Evolutionary conservation across 257 asterid species (phyloP), one percentile per base, ranked within the genome.

Genomic region (Ligustrum vulgare): DNA sequence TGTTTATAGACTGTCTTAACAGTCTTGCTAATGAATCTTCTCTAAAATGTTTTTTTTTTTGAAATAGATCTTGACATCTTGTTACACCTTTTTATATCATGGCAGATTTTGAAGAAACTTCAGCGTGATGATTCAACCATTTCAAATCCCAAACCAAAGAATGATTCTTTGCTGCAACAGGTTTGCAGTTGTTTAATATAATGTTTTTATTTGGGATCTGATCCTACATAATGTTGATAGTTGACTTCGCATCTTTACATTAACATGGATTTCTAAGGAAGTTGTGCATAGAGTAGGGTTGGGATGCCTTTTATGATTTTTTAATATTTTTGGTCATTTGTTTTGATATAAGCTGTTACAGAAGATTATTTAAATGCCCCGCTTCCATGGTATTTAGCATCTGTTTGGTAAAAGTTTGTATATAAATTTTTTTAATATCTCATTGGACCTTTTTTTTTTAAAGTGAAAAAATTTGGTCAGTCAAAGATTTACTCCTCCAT

Each of bases 121-220:
- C 86, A 64, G 72, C 84, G 79, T 78, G 93, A 87, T 74, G 91
- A 87, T 76, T 84, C 96, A 43, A 41, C 89, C 23, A 31, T 79
- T 72, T 78, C 94, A 69, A 85, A 79, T 73, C 74, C 94, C 78
- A 91, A 86, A 81, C 94, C 92, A 16, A 77, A 45, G 64, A 83
- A 85, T 81, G 97, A 93, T 80, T 77, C 87, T 70, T 91, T 90
- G 86, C 66, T 88, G 89, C 90, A 89, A 82, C 97, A 91, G 97
- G 99, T 95, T 75, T 71, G 79, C 79, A 67, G 39, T 72, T 76
- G 22, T 6, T 67, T 69, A 28, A 28, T 28, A 68, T 33, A 73
- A 31, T 22, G 37, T 65, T 47, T 54, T 77, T 12, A 2, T 62
- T 49, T 22, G 7, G 28, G 22, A 15, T 16, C 67, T 60, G 62